Evolutionary conservation across 2,329 filamentous ascomycete species (phyloP), one percentile per base, ranked within the genome.

Genomic region (Aschersonia sp.): DNA sequence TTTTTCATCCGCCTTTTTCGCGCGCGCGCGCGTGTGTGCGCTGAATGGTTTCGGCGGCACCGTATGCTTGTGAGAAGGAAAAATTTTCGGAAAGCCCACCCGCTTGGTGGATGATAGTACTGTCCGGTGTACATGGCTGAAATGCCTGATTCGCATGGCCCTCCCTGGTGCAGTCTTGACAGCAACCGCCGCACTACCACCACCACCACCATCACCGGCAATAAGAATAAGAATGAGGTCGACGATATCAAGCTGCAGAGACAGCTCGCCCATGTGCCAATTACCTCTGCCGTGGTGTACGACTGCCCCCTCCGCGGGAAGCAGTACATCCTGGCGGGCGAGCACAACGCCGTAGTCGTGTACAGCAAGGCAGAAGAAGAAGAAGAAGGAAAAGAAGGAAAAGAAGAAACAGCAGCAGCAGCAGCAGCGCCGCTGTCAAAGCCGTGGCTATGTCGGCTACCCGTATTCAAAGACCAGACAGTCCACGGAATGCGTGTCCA

Each of bases 401-500:
- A 22, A 22, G 22, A 22, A 22, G 22, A 22, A 22, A 4, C 22
- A 22, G 22, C 22, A 22, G 22, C 22, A 22, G 22, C 22, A 22
- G 22, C 22, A 22, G 22, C 22, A 22, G 22, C 22, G 22, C 22
- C 22, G 22, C 22, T 22, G 22, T 22, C 41, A 7, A 10, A 42
- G 5, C 63, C 59, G 5, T 58, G 51, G 29, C 59, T 70, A 35
- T 67, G 63, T 45, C 64, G 66, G 45, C 57, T 74, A 45, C 62
- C 63, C 30, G 63, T 87, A 32, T 89, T 92, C 57, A 57, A 64
- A 12, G 71, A 71, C n/a, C 85, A 90, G 59, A 68, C 78, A 4
- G 78, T 92, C 46, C 87, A 92, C 61, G 86, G 86, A 3, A 78
- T 90, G 47, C 63, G 69, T n/a, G 63, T 78, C 57, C 46, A 49